These are phyloP conservation scores for Dysphania ambrosioides DNA, from an alignment of 148 eudicot genomes.

Conservation along the genomic window DNA sequence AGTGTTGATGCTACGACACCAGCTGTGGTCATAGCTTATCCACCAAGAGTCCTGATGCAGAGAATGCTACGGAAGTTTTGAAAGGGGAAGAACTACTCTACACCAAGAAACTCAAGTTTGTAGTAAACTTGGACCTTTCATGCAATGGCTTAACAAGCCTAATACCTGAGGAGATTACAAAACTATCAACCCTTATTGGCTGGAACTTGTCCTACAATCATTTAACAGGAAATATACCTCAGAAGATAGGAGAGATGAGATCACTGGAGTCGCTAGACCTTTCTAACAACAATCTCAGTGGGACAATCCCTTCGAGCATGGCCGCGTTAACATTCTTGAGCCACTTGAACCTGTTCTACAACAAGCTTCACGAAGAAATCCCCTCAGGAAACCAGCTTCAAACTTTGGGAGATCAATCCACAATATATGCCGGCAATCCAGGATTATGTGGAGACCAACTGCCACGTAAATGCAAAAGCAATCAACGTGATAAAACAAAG, in stretches of 20 bases:
- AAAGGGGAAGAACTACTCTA: constrained; percentile 24
- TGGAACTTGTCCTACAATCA: constrained; percentile 27
- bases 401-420: constrained; percentile 30
- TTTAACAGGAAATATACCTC: constrained; percentile 18
- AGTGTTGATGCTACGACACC: too few relatives aligned
- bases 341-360: constrained; percentile 35
- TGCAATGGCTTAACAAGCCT: constrained; percentile 35
- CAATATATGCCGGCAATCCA: constrained; percentile 30
- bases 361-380: constrained; percentile 34
- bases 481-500: not conserved
- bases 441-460: constrained; percentile 43
- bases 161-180: constrained; percentile 40
- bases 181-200: constrained; percentile 9
- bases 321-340: constrained; percentile 26
- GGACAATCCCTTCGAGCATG: constrained; percentile 38
- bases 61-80: not conserved
- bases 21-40: too few relatives aligned
- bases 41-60: not conserved
- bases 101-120: constrained; percentile 8
- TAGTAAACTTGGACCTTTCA: constrained; percentile 41
- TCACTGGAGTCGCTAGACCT: constrained; percentile 32
- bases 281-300: constrained; percentile 34
- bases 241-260: constrained; percentile 20
- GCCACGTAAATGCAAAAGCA: constrained; percentile 23
- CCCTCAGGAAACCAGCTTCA: constrained; percentile 26